Evolutionary conservation across 768 basidiomycete genomes (phyloP).

Genomic region (Naematelia aurantialba): DNA sequence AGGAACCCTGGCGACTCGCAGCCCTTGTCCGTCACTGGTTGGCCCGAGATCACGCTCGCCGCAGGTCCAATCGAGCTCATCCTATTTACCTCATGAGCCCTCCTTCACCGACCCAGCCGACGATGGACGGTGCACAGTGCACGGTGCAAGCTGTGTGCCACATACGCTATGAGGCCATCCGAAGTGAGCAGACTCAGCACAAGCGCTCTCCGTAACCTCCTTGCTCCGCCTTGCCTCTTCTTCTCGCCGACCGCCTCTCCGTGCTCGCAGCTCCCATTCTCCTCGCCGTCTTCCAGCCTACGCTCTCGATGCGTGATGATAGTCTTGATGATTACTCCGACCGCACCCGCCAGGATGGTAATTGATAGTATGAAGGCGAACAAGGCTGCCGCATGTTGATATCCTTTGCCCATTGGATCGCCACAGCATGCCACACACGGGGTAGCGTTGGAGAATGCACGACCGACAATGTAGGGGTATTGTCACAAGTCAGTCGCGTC

Average conservation of each 20-base stretch:
- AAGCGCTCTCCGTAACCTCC: conserved; percentile 15
- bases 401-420: not conserved
- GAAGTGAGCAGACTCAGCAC: conserved; percentile 18
- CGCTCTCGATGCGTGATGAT: not conserved
- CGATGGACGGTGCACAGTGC: too few relatives aligned
- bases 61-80: conserved; percentile 13
- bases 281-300: conserved; percentile 2
- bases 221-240: conserved; percentile 10
- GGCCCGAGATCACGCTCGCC: conserved; percentile 4
- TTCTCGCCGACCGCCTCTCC: conserved; percentile 2
- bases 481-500: not conserved
- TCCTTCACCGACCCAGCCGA: too few relatives aligned
- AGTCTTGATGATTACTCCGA: conserved; percentile 9
- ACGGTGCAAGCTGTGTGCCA: too few relatives aligned
- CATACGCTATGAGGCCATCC: conserved; percentile 25
- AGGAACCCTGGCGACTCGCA: conserved; percentile 17
- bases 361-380: conserved; percentile 11
- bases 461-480: not conserved
- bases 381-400: not conserved
- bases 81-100: too few relatives aligned
- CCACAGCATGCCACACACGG: not conserved
- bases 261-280: too few relatives aligned
- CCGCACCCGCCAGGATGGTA: conserved; percentile 6
- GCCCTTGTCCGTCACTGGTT: conserved; percentile 3
- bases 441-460: too few relatives aligned